Base-by-base conservation (phyloP, 169 alveolate species). In the Sarcocystis neurona region DNA sequence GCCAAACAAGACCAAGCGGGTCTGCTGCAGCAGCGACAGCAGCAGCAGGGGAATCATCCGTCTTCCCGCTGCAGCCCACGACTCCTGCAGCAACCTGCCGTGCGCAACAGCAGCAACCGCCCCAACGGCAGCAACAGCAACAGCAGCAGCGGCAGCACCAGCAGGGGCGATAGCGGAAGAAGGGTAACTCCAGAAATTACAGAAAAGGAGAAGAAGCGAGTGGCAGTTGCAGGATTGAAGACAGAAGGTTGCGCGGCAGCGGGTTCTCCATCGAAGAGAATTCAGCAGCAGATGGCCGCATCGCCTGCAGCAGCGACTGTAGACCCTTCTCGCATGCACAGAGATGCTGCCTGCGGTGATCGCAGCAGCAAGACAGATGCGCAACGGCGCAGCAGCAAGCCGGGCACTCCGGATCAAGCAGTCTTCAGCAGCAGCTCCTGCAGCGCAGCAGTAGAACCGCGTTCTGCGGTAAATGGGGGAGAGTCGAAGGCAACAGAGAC, bases 331-430 rank as follows among this genome's bases (percentile, higher is more conserved):
- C n/a, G n/a, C n/a, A n/a, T n/a, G n/a, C n/a, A n/a, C n/a, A n/a
- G n/a, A n/a, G n/a, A n/a, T n/a, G n/a, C n/a, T n/a, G n/a, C n/a
- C n/a, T n/a, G n/a, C n/a, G n/a, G n/a, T n/a, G n/a, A n/a, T n/a
- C n/a, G n/a, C n/a, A n/a, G n/a, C n/a, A n/a, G n/a, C n/a, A n/a
- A n/a, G n/a, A n/a, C n/a, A n/a, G n/a, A n/a, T n/a, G n/a, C n/a
- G n/a, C n/a, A n/a, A n/a, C n/a, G n/a, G 60, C 60, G 74, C 89
- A 56, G 66, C 80, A 82, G 80, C 89, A 60, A 23, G n/a, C 77
- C 10, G 30, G 46, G 48, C 74, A 32, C 50, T n/a, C 48, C 6
- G 27, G 5, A 34, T 12, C 12, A 37, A 41, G 39, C 37, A 18
- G 27, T 39, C 79, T 18, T 63, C 37, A 43, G 46, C 50, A 23